Evolutionary conservation across 257 asterid genomes (phyloP).

Genomic region (Fraxinus excelsior): DNA sequence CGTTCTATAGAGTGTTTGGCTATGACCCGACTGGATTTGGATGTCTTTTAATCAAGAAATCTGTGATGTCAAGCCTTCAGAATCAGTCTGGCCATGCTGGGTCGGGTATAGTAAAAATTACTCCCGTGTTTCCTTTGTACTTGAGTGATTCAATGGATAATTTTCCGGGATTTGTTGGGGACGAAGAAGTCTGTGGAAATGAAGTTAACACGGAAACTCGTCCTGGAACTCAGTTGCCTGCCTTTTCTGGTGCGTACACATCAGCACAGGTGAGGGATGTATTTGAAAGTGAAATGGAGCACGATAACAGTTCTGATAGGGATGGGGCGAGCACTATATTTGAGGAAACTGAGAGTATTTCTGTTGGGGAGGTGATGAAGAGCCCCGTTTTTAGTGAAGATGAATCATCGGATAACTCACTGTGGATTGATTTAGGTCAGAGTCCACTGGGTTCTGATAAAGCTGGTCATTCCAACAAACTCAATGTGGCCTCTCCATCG

Average conservation of each 20-base stretch:
- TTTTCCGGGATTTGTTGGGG: slow-evolving; percentile 78
- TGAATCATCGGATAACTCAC: slow-evolving; percentile 90
- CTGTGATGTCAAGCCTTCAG: slow-evolving; percentile 92
- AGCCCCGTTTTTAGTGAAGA: slow-evolving; percentile 98
- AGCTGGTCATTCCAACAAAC: slow-evolving; percentile 56
- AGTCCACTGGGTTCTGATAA: slow-evolving; percentile 75
- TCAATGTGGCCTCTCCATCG: slow-evolving; percentile 63
- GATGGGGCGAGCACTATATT: slow-evolving; percentile 96
- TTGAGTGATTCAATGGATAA: slow-evolving; percentile 94
- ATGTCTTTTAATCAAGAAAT: slow-evolving; percentile 91
- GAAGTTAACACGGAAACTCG: slow-evolving; percentile 58
- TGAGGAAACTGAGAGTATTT: slow-evolving; percentile 89
- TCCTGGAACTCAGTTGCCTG: slow-evolving; percentile 79
- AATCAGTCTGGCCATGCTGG: slow-evolving; percentile 96
- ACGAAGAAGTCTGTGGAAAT: slow-evolving; percentile 59
- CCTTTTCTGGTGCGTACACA: slow-evolving; percentile 97
- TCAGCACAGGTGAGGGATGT: slow-evolving; percentile 97
- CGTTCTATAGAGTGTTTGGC: slow-evolving; percentile 94
- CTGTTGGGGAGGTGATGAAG: slow-evolving; percentile 93
- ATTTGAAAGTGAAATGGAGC: slow-evolving; percentile 89
- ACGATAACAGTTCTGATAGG: slow-evolving; percentile 81
- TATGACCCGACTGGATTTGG: slow-evolving; percentile 99
- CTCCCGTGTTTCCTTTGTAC: slow-evolving; percentile 89
- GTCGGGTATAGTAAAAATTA: slow-evolving; percentile 90
- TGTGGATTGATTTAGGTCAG: slow-evolving; percentile 99